Conservation (phyloP, 768 basidiomycete genomes). For the Pisolithus marmoratus region DNA sequence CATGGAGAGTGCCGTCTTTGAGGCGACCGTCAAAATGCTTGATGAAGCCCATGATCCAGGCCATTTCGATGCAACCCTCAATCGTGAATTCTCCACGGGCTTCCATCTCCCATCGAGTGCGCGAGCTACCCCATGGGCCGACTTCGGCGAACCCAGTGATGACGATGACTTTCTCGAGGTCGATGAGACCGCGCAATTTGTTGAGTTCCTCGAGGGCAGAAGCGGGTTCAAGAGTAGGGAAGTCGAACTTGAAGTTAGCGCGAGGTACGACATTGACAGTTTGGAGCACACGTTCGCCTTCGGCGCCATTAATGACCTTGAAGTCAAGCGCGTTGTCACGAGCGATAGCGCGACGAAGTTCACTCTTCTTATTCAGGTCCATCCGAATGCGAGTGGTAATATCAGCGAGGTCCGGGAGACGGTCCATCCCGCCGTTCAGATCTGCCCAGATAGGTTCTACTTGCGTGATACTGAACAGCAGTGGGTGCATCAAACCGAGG, state of each 20-base stretch:
- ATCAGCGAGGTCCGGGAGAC: conserved; percentile 89
- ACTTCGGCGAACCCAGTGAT: conserved; percentile 97
- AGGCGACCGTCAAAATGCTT: conserved; percentile 98
- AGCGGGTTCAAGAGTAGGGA: conserved; percentile 77
- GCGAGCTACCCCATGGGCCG: conserved; percentile 96
- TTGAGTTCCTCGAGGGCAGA: conserved; percentile 68
- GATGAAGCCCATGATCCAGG: conserved; percentile 99
- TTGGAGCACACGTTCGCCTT: conserved; percentile 89
- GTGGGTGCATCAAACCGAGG: conserved; percentile 97
- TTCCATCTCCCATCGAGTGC: conserved; percentile 99
- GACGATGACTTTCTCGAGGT: conserved; percentile 94
- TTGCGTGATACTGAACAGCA: conserved; percentile 98
- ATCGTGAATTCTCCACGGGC: conserved; percentile 96
- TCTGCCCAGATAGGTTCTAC: conserved; percentile 99
- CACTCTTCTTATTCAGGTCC: conserved; percentile 78
- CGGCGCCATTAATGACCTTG: conserved; percentile 82
- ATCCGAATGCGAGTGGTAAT: conserved; percentile 83
- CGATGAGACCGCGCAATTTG: conserved; percentile 81
- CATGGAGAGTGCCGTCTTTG: conserved; percentile 86
- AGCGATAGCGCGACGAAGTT: conserved; percentile 88
- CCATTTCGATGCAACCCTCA: conserved; percentile 98
- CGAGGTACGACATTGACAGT: conserved; percentile 91
- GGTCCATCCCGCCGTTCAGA: conserved; percentile 97
- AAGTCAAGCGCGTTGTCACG: conserved; percentile 96
- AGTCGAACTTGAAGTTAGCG: conserved; percentile 96